phyloP scores from a whole-genome alignment of 1,139 yeast species.

The Kluyveromyces sp. region DNA sequence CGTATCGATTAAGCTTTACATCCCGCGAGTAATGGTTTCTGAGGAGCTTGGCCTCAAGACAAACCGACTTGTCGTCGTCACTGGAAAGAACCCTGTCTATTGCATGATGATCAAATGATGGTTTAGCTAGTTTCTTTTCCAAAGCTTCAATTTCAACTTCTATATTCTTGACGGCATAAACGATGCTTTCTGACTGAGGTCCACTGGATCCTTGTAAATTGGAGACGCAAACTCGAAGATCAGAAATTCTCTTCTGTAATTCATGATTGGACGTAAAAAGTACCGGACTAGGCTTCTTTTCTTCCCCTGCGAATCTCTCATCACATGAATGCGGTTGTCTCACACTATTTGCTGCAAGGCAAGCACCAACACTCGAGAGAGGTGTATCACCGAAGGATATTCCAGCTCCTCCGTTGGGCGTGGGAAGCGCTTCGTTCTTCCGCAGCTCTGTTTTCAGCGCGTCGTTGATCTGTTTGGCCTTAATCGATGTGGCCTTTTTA shows the following conservation, averaged over 20 bases:
- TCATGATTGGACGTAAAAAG: background rate
- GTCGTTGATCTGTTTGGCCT: background rate
- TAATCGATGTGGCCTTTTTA: background rate
- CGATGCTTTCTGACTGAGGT: conserved; percentile 12
- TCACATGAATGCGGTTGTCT: background rate
- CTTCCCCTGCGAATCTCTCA: background rate
- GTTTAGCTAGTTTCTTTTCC: conserved; percentile 17
- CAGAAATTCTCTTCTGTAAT: background rate
- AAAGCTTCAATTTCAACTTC: conserved; percentile 17
- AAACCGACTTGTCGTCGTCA: conserved; percentile 12
- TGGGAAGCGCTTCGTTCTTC: background rate
- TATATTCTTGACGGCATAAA: conserved; percentile 13
- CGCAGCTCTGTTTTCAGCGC: background rate
- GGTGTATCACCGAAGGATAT: no score
- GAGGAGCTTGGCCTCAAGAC: conserved; percentile 25
- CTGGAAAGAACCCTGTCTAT: conserved; percentile 12
- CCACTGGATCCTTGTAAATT: conserved; percentile 1
- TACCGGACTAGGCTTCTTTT: background rate
- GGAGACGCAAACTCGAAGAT: conserved; percentile 1
- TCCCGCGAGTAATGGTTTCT: conserved; percentile 23
- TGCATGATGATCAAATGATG: conserved; percentile 8
- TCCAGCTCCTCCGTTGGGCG: no score
- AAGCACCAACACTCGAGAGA: background rate
- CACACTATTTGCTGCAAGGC: background rate
- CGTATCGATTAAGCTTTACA: conserved; percentile 20